phyloP scores from a whole-genome alignment of 139 green algal genomes.

The Tetratostichococcus sp. region DNA sequence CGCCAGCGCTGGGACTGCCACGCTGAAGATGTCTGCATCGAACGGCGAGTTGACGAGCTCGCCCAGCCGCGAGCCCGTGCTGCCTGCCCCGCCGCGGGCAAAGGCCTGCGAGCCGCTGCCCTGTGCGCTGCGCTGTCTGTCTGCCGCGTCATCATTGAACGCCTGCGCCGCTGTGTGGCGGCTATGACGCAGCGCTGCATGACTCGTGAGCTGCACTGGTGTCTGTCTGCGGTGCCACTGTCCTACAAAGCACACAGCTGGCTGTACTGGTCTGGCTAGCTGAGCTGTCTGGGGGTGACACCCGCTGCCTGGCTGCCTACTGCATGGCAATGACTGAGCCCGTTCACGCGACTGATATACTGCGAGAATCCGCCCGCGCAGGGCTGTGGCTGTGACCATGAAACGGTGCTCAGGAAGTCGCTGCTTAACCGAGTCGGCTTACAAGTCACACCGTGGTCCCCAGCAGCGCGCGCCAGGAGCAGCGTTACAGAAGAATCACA shows the following conservation, averaged over 20 bases:
- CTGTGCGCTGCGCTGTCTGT: not conserved
- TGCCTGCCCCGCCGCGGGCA: too few species aligned
- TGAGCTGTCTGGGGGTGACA: too few species aligned
- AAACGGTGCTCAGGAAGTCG: too few species aligned
- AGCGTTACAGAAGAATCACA: too few species aligned
- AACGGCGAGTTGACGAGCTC: not conserved
- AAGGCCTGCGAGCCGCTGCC: not conserved
- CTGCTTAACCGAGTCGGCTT: too few species aligned
- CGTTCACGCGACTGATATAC: too few species aligned
- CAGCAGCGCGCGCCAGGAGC: too few species aligned
- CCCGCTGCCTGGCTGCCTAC: not conserved
- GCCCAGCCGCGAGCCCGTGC: not conserved
- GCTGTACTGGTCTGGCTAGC: too few species aligned
- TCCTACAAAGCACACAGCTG: too few species aligned
- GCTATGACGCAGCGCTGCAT: not conserved
- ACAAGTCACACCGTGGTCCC: too few species aligned
- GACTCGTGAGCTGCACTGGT: not conserved
- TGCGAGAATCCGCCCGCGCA: too few species aligned
- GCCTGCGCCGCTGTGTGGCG: not conserved
- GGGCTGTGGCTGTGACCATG: too few species aligned
- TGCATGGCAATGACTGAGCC: not conserved
- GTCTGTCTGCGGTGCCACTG: not conserved
- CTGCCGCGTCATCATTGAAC: not conserved
- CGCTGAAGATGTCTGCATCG: constrained; percentile 6
- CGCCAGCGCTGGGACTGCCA: constrained; percentile 15